Base-by-base conservation (phyloP, 202 grass and related monocot genomes). In the Carex sylvatica region DNA sequence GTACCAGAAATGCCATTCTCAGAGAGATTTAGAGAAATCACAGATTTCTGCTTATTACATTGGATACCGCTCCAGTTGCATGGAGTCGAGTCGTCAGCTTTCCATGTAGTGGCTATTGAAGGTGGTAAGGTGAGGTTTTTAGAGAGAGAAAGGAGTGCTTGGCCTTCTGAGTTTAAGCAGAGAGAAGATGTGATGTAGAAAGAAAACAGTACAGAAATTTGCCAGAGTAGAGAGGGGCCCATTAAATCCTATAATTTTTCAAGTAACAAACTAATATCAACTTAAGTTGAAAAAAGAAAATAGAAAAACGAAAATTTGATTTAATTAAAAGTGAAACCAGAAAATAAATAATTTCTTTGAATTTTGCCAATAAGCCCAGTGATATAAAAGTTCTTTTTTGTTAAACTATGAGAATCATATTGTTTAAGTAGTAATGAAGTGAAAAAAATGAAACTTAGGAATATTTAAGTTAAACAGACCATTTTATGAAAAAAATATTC, bases 131-230 rank as follows among this genome's bases (percentile, higher is more conserved):
- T 80, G 52, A 97, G 85, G 67, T 77, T 88, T 63, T 61, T 88
- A 28, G 94, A 89, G 33, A 97, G 82, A 56, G 90, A 84, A 82
- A 91, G 81, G 42, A 97, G 79, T 16, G 88, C 81, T 28, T 79
- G 36, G 33, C 94, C 94, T 51, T 97, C 94, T 22, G 85, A 88
- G 75, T 76, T 97, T 84, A 97, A 80, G 81, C 86, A 62, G 13
- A 83, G 58, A 46, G 86, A 86, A 3, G 77, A 75, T 44, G 88
- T 73, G 82, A 89, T 70, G 24, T 47, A 76, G 46, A 68, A 9
- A 20, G 80, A 67, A 51, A 92, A 85, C 14, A 91, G 64, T 11
- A 84, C 12, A 55, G 78, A 5, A 18, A 61, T 53, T 71, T 75
- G 40, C 84, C 89, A 88, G 31, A 87, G 26, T 76, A 61, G 55